Conservation (phyloP, 2,329 filamentous ascomycete genomes). For the Orbilia javanica region DNA sequence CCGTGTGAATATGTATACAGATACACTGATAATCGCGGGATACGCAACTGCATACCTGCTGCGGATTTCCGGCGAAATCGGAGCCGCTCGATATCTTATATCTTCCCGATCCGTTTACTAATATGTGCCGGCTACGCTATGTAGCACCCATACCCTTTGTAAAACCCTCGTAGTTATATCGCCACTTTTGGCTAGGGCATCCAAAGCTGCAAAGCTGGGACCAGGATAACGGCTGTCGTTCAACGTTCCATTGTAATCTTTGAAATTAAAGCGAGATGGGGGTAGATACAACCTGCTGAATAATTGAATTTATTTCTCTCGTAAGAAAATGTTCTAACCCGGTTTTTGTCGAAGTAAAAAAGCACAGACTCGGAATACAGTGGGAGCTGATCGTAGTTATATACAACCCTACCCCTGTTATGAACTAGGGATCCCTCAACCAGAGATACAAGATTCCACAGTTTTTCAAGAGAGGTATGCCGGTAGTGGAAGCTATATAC, state of each 20-base stretch:
- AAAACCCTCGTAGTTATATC: background rate
- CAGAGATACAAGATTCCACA: background rate
- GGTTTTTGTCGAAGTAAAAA: background rate
- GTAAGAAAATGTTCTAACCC: constrained; percentile 3
- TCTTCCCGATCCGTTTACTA: background rate
- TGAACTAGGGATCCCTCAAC: background rate
- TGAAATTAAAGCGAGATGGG: background rate
- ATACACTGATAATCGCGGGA: background rate
- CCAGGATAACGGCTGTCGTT: constrained; percentile 4
- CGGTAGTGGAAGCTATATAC: background rate
- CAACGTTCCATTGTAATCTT: constrained; percentile 3
- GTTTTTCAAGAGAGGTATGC: background rate
- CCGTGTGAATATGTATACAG: background rate
- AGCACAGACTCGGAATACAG: background rate
- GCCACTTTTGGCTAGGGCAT: background rate
- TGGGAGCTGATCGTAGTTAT: background rate
- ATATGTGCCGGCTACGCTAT: background rate
- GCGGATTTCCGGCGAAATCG: background rate
- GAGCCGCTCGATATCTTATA: constrained; percentile 8
- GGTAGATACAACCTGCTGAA: background rate
- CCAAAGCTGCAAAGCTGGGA: background rate
- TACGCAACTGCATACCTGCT: background rate
- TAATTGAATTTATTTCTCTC: background rate
- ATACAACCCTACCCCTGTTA: background rate
- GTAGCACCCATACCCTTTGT: background rate